Evolutionary conservation across 495 filamentous ascomycete species (phyloP), one percentile per base, ranked within the genome.

Genomic region (Talaromyces proteolyticus): DNA sequence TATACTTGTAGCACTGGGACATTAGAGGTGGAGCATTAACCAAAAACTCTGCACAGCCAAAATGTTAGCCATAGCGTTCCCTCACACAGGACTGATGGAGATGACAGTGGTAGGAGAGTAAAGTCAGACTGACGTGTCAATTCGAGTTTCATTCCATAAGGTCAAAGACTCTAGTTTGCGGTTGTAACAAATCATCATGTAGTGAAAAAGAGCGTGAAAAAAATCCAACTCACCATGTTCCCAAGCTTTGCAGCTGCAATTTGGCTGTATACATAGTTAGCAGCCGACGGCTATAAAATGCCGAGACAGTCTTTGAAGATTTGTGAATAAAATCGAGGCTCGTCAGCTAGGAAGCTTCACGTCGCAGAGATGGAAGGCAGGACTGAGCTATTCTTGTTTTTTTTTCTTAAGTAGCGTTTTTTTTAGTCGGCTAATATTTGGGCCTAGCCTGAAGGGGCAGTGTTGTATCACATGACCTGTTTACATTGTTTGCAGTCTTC

Each of bases 161-260:
- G 87, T 97, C 92, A 97, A 96, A 97, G 92, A 97, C 92, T 97
- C 92, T 97, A 97, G 92, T 97, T 97, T 91, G 88, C 82, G 90
- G 92, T 87, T 90, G 79, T 82, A 49, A 77, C 74, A 74, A 82
- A 75, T 86, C 84, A 87, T 86, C 83, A 84, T 68, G 64, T 54
- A 61, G 55, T 53, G 53, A 44, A 46, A 24, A 36, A 24, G 53
- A 46, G 5, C 6, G 24, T 29, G 22, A 4, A 34, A 34, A 34
- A 34, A 34, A 14, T 4, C 14, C 29, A 14, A 34, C 29, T 10
- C 14, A 34, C 29, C 29, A 34, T 34, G 14, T 34, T 34, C 29
- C 14, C 29, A 34, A 34, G 29, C 2, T 8, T 34, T 34, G 29
- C 2, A 34, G 14, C 8, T 8, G 14, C 29, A 34, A 10, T 29